Conservation (phyloP, 106 monocot genomes). For the Dendrobium officinale region DNA sequence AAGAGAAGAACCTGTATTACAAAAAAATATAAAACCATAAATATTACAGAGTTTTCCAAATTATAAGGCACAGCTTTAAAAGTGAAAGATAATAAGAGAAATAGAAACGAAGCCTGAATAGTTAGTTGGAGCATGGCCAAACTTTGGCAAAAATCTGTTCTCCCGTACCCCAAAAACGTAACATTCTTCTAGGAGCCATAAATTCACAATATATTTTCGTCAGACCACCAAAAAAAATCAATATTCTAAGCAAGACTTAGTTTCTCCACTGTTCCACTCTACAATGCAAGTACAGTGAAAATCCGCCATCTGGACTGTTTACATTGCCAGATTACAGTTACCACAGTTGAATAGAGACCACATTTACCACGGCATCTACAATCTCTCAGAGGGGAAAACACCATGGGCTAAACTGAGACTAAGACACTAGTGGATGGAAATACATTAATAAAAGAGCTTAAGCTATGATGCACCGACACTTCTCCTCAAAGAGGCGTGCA, state of each 20-base stretch:
- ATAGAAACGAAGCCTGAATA: not conserved
- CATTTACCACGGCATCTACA: not conserved
- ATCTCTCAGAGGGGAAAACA: not conserved
- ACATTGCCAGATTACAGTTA: not conserved
- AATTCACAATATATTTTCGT: not conserved
- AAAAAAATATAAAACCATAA: not conserved
- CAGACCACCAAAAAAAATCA: not conserved
- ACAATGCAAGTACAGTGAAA: not conserved
- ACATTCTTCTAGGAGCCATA: not conserved
- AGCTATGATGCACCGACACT: not conserved
- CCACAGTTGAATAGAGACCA: not conserved
- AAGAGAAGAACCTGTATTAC: slow-evolving; percentile 1
- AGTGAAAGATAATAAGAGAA: not conserved
- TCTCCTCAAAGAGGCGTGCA: too few relatives aligned
- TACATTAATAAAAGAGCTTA: not conserved
- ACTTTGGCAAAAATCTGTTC: not conserved
- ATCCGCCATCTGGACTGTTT: not conserved
- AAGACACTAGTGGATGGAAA: not conserved
- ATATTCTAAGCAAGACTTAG: not conserved
- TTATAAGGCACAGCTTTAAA: not conserved
- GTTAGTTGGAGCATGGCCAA: not conserved
- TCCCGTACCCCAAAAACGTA: not conserved
- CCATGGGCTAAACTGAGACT: not conserved
- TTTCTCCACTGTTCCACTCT: not conserved
- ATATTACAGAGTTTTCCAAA: not conserved